phyloP scores from a whole-genome alignment of 2,329 filamentous ascomycete species.

The Phaeosphaeria sp. region DNA sequence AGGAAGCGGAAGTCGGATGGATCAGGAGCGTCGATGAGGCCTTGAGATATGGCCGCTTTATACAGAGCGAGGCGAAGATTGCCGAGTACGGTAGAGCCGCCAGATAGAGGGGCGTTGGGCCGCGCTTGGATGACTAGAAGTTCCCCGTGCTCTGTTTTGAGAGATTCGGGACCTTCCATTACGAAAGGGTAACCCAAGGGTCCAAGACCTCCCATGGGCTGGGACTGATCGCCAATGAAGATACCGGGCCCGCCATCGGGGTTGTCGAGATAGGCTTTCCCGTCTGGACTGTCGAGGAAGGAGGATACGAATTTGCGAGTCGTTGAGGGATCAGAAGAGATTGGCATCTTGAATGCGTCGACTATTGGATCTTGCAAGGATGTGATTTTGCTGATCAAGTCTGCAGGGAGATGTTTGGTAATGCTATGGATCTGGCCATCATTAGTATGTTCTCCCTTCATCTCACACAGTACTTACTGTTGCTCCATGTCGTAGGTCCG shows the following conservation, averaged over 20 bases:
- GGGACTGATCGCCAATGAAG: conserved; percentile 74
- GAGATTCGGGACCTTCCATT: conserved; percentile 61
- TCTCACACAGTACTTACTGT: conserved; percentile 55
- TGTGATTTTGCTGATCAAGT: conserved; percentile 78
- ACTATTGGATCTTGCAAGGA: conserved; percentile 71
- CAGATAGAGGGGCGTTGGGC: conserved; percentile 67
- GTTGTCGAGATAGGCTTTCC: conserved; percentile 68
- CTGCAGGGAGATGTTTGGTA: conserved; percentile 66
- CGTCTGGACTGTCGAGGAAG: conserved; percentile 73
- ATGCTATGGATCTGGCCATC: conserved; percentile 68
- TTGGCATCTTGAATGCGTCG: conserved; percentile 74
- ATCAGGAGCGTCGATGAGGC: conserved; percentile 59
- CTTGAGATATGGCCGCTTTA: conserved; percentile 69
- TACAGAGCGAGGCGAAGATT: conserved; percentile 75
- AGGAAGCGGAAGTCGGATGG: conserved; percentile 69
- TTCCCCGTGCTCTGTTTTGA: conserved; percentile 70
- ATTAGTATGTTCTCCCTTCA: conserved; percentile 26
- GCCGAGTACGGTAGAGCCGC: conserved; percentile 77
- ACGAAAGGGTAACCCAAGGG: conserved; percentile 77
- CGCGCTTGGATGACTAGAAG: conserved; percentile 84
- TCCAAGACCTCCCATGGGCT: conserved; percentile 78
- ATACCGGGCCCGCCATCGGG: conserved; percentile 80
- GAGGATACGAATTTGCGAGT: conserved; percentile 68
- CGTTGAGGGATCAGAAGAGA: conserved; percentile 60
- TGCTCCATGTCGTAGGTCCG: conserved; percentile 79